Evolutionary conservation across 345 rosid genomes (phyloP).

Genomic region (Eucalyptus pauciflora): DNA sequence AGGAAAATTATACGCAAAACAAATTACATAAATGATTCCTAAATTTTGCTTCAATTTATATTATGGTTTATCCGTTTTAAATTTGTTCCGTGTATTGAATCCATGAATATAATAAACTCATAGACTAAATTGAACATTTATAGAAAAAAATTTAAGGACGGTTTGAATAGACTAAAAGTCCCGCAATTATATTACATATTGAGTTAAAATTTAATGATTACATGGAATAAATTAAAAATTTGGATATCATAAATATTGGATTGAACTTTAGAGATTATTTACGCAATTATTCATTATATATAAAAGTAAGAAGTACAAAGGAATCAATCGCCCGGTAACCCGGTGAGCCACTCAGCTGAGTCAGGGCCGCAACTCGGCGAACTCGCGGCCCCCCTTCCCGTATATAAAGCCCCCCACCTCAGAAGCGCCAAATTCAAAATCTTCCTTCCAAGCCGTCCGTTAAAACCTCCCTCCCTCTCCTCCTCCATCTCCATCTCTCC

Average conservation of each 20-base stretch:
- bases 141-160: rapidly evolving
- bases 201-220: rapidly evolving
- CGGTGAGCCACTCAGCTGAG: not conserved
- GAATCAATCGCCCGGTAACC: not conserved
- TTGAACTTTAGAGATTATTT: too few species aligned
- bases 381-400: not conserved
- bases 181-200: too few species aligned
- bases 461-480: not conserved
- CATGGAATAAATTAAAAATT: too few species aligned
- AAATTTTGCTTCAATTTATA: too few species aligned
- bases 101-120: too few species aligned
- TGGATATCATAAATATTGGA: rapidly evolving
- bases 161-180: not conserved
- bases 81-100: too few species aligned
- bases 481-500: not conserved
- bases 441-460: not conserved
- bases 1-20: not conserved
- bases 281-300: not conserved
- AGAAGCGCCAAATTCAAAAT: not conserved
- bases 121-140: not conserved
- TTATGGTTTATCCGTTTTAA: too few species aligned
- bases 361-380: not conserved
- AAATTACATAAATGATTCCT: too few species aligned
- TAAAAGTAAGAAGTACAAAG: not conserved
- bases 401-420: not conserved